Conservation (phyloP, 192 early-diverging fungal genomes). For the Entophlyctis helioformis region DNA sequence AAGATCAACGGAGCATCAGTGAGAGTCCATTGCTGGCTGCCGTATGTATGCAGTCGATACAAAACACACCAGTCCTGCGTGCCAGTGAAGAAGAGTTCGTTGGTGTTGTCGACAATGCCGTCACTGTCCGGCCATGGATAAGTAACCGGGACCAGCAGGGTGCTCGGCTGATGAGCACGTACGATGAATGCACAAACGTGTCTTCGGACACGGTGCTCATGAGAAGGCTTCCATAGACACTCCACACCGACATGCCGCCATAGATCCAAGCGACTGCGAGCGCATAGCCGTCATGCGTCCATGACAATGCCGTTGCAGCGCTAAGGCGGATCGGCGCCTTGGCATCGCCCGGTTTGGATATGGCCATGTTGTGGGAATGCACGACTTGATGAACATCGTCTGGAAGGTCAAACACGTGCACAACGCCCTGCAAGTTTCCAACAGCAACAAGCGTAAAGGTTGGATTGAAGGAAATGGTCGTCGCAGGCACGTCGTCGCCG, state of each 20-base stretch:
- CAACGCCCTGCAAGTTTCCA: constrained; percentile 40
- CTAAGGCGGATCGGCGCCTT: constrained; percentile 14
- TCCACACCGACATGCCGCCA: constrained; percentile 66
- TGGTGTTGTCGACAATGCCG: too few species aligned
- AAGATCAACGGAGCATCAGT: too few species aligned
- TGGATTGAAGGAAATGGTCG: constrained; percentile 54
- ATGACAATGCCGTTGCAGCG: constrained; percentile 40
- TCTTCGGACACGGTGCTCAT: constrained; percentile 45
- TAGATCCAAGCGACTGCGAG: constrained; percentile 55
- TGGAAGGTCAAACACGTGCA: constrained; percentile 37
- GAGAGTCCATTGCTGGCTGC: too few species aligned
- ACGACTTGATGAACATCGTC: constrained; percentile 28
- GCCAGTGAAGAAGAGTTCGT: too few species aligned
- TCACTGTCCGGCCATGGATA: too few species aligned
- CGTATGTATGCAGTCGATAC: too few species aligned
- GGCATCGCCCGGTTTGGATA: constrained; percentile 1
- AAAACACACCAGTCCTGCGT: too few species aligned
- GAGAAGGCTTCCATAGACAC: constrained; percentile 56
- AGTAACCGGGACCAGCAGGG: too few species aligned
- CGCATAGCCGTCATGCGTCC: constrained; percentile 62
- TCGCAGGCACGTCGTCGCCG: constrained; percentile 11
- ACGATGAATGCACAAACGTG: constrained; percentile 17
- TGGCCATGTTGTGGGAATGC: constrained; percentile 35
- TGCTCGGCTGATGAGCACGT: too few species aligned
- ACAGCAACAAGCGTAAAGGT: constrained; percentile 59